Evolutionary conservation across 768 basidiomycete species (phyloP).

Genomic region (Heimioporus sp.): DNA sequence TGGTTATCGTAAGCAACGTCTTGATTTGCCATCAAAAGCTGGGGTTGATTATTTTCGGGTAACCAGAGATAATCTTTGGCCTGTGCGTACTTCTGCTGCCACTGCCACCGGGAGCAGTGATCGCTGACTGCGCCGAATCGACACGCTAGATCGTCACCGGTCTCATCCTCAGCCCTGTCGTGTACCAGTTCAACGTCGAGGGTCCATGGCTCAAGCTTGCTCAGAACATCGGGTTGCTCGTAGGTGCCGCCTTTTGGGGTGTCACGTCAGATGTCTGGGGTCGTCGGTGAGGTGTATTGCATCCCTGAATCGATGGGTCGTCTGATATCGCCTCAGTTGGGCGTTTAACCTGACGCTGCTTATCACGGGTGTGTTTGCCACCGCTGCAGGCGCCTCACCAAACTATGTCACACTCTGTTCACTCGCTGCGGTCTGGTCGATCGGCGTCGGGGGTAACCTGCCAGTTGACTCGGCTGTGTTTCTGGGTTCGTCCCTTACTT

Average conservation of each 20-base stretch:
- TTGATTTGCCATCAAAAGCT: neutral
- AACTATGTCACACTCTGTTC: slow-evolving; percentile 51
- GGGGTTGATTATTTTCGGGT: slow-evolving; percentile 2
- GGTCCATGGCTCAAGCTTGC: slow-evolving; percentile 66
- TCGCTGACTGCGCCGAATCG: neutral
- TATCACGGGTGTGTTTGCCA: slow-evolving; percentile 63
- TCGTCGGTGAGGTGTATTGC: slow-evolving; percentile 40
- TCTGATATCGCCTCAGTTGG: slow-evolving; percentile 39
- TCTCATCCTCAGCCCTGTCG: slow-evolving; percentile 60
- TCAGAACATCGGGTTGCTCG: slow-evolving; percentile 68
- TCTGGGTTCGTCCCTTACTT: slow-evolving; percentile 45
- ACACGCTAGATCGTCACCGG: slow-evolving; percentile 54
- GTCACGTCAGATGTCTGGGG: slow-evolving; percentile 71
- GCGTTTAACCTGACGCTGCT: slow-evolving; percentile 72
- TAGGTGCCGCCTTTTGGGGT: slow-evolving; percentile 71
- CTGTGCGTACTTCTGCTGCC: slow-evolving; percentile 39
- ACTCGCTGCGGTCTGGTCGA: slow-evolving; percentile 55
- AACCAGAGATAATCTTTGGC: slow-evolving; percentile 69
- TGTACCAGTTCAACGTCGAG: slow-evolving; percentile 61
- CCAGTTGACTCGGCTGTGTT: slow-evolving; percentile 79
- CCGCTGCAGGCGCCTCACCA: slow-evolving; percentile 58
- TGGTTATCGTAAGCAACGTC: slow-evolving; percentile 61
- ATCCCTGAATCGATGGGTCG: neutral
- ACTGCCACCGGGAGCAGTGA: neutral
- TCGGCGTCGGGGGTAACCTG: slow-evolving; percentile 71